Conservation (phyloP, 441 rosid genomes). For the Gossypium schwendimanii region DNA sequence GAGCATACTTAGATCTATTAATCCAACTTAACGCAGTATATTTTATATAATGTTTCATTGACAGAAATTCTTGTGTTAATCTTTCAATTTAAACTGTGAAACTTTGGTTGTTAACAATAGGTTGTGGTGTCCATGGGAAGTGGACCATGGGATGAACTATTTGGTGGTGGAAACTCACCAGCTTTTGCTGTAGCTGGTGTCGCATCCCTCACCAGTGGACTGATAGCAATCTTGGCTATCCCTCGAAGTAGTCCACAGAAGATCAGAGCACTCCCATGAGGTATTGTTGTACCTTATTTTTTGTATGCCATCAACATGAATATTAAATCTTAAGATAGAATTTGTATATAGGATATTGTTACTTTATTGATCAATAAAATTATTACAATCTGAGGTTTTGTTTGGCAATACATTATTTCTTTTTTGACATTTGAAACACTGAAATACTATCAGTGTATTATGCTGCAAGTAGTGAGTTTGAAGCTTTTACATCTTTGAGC, state of each 20-base stretch:
- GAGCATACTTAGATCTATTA: not conserved
- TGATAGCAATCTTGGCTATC: slow-evolving; percentile 79
- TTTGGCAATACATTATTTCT: not conserved
- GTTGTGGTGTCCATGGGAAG: slow-evolving; percentile 77
- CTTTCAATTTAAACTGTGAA: not conserved
- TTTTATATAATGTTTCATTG: not conserved
- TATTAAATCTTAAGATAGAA: slow-evolving; percentile 12
- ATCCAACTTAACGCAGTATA: not conserved
- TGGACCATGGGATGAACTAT: slow-evolving; percentile 95
- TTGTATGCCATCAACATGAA: slow-evolving; percentile 11
- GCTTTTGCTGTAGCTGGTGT: slow-evolving; percentile 79
- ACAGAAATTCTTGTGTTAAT: not conserved
- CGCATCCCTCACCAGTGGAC: slow-evolving; percentile 64
- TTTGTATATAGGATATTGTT: slow-evolving; percentile 24
- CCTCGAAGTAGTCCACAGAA: slow-evolving; percentile 61
- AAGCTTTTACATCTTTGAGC: not conserved
- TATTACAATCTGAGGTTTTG: slow-evolving; percentile 9
- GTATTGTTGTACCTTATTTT: slow-evolving; percentile 34
- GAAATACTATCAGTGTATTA: not conserved
- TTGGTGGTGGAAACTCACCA: slow-evolving; percentile 93
- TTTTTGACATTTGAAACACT: slow-evolving; percentile 12
- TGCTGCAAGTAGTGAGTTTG: not conserved
- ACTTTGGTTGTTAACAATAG: slow-evolving; percentile 28
- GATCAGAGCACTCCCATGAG: slow-evolving; percentile 50
- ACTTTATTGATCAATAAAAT: slow-evolving; percentile 19